A percentile compares a stretch with the other conserved stretches of the same genome.
phyloP scores from a whole-genome alignment of 176 grass and related monocot genomes.

The Bonia amplexicaulis region DNA sequence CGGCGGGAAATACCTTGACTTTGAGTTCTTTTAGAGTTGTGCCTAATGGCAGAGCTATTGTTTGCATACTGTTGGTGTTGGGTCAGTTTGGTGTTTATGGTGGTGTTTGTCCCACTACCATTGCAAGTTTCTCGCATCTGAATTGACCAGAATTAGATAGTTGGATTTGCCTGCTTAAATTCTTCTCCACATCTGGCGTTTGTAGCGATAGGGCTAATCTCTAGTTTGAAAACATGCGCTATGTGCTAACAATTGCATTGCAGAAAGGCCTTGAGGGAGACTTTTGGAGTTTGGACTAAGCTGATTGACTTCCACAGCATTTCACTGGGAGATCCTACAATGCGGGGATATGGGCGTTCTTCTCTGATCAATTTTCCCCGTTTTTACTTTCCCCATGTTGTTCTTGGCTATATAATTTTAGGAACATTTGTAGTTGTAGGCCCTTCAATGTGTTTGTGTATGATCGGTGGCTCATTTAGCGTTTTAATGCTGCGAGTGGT shows the following conservation, averaged over 20 bases:
- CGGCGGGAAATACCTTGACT: constrained; percentile 82
- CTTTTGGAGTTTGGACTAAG: background rate
- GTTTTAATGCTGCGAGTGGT: background rate
- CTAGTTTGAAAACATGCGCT: background rate
- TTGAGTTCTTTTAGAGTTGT: constrained; percentile 87
- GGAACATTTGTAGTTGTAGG: background rate
- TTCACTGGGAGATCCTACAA: constrained; percentile 1
- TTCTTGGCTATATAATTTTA: background rate
- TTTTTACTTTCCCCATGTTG: background rate
- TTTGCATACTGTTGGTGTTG: constrained; percentile 25
- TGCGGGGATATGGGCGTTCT: constrained; percentile 44
- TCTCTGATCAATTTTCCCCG: background rate
- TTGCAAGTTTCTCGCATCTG: constrained; percentile 15
- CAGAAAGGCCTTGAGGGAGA: background rate
- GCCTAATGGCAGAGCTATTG: background rate
- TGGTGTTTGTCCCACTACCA: constrained; percentile 16
- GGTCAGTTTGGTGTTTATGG: constrained; percentile 30
- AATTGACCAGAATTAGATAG: constrained; percentile 28
- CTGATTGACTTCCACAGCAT: background rate
- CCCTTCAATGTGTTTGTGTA: background rate
- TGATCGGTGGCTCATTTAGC: background rate
- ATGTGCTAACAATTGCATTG: background rate
- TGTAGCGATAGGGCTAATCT: background rate
- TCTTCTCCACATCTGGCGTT: background rate
- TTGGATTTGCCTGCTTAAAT: constrained; percentile 1